Conservation (phyloP, 106 monocot species). For the Acanthochlamys bracteata region DNA sequence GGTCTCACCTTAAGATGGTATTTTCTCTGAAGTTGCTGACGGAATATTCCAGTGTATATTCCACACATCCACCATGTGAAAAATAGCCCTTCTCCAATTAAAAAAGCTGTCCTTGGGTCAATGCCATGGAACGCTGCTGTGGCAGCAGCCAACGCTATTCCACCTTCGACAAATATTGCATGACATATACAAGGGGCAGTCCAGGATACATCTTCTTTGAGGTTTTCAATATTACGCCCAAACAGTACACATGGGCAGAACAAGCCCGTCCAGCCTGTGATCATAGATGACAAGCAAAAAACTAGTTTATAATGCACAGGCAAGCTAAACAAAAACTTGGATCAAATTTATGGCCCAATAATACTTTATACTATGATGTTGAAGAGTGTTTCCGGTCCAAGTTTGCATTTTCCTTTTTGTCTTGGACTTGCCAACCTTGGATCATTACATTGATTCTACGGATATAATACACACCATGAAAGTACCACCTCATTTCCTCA, state of each 20-base stretch:
- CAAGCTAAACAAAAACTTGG: not conserved
- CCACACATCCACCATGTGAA: slow-evolving; percentile 97
- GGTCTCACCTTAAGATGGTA: slow-evolving; percentile 80
- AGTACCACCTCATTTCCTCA: too few relatives aligned
- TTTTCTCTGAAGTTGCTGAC: slow-evolving; percentile 86
- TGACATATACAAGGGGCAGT: slow-evolving; percentile 72
- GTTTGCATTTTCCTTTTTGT: too few relatives aligned
- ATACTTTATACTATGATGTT: too few relatives aligned
- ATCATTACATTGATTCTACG: too few relatives aligned
- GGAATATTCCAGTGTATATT: slow-evolving; percentile 68
- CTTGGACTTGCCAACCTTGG: too few relatives aligned
- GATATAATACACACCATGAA: too few relatives aligned
- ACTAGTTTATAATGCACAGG: not conserved
- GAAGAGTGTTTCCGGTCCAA: too few relatives aligned
- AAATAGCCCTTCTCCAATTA: slow-evolving; percentile 74
- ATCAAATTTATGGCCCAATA: not conserved
- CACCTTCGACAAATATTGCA: slow-evolving; percentile 89
- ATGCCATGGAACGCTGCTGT: slow-evolving; percentile 78
- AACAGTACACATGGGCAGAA: slow-evolving; percentile 94
- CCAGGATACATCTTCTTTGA: slow-evolving; percentile 81
- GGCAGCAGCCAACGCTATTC: slow-evolving; percentile 69
- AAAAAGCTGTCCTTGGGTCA: slow-evolving; percentile 72
- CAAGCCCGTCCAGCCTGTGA: slow-evolving; percentile 77
- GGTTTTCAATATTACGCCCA: slow-evolving; percentile 75
- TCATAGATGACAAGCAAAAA: slow-evolving; percentile 1